Conservation (phyloP, 768 basidiomycete genomes). For the Leccinum imitatum region DNA sequence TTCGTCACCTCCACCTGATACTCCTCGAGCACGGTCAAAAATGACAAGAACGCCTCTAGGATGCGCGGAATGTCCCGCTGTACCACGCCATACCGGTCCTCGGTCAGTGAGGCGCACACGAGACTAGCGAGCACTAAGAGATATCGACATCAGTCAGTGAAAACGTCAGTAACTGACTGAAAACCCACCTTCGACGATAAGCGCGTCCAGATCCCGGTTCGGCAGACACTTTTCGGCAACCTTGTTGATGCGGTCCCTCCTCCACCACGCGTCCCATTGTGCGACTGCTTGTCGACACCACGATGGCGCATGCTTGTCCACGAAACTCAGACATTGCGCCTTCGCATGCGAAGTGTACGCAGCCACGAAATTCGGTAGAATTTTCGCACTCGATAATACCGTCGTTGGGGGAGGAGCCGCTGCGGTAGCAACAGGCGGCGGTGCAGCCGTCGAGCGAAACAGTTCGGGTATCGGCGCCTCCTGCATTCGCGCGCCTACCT, state of each 20-base stretch:
- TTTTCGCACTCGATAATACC: neutral
- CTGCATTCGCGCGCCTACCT: constrained; percentile 18
- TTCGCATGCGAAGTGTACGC: constrained; percentile 2
- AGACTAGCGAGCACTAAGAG: constrained; percentile 56
- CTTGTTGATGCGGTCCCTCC: constrained; percentile 48
- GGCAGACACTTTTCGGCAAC: constrained; percentile 56
- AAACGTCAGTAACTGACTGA: neutral
- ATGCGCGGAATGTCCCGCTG: constrained; percentile 84
- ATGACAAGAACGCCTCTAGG: constrained; percentile 70
- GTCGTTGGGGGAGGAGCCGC: constrained; percentile 1
- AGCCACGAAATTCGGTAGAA: neutral
- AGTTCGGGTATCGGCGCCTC: constrained; percentile 46
- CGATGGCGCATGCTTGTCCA: constrained; percentile 32
- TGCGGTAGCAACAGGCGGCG: constrained; percentile 17
- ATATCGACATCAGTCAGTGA: neutral
- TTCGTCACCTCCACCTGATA: constrained; percentile 55
- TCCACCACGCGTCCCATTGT: constrained; percentile 53
- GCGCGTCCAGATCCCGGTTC: constrained; percentile 59
- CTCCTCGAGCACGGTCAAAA: constrained; percentile 64
- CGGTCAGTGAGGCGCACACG: constrained; percentile 68
- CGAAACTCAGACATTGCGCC: constrained; percentile 1
- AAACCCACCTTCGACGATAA: constrained; percentile 57
- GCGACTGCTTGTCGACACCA: constrained; percentile 26
- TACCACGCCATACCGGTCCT: constrained; percentile 81
- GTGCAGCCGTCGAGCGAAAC: constrained; percentile 41